Percentiles rank a stretch among this genome's conserved stretches.
Conservation (phyloP, 768 basidiomycete genomes). For the Steccherinum ochraceum region DNA sequence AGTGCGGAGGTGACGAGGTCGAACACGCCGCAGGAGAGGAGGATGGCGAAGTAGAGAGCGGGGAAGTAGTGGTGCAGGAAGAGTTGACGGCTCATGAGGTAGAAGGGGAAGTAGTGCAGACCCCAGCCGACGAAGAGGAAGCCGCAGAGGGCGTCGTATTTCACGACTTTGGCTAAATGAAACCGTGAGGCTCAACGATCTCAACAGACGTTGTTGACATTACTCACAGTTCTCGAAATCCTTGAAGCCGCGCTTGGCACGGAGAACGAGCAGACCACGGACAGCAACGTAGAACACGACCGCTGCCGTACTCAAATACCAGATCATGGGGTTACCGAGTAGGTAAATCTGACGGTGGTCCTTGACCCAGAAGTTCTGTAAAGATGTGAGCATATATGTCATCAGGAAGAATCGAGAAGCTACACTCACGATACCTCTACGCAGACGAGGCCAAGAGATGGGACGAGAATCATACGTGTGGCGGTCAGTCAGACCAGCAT, state of each 20-base stretch:
- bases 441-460: slow-evolving; percentile 81
- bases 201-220: slow-evolving; percentile 2
- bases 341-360: slow-evolving; percentile 95
- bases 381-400: not conserved
- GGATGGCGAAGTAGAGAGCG: slow-evolving; percentile 88
- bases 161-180: slow-evolving; percentile 71
- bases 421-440: slow-evolving; percentile 82
- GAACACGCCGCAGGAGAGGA: slow-evolving; percentile 71
- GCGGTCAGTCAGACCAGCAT: slow-evolving; percentile 90
- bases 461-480: slow-evolving; percentile 97
- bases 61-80: slow-evolving; percentile 99
- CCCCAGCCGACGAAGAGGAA: slow-evolving; percentile 92
- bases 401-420: too few species aligned
- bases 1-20: slow-evolving; percentile 80
- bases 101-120: slow-evolving; percentile 95
- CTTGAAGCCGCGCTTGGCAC: slow-evolving; percentile 83
- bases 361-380: slow-evolving; percentile 96
- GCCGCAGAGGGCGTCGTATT: slow-evolving; percentile 86
- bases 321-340: slow-evolving; percentile 89
- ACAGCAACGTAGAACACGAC: slow-evolving; percentile 61
- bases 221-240: slow-evolving; percentile 91
- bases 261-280: slow-evolving; percentile 76
- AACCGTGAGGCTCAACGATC: too few species aligned
- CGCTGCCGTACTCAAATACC: slow-evolving; percentile 79
- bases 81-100: slow-evolving; percentile 92